These are phyloP conservation scores for Ophiorrhiza pumila DNA, from an alignment of 257 asterid species.

Conservation along the genomic window DNA sequence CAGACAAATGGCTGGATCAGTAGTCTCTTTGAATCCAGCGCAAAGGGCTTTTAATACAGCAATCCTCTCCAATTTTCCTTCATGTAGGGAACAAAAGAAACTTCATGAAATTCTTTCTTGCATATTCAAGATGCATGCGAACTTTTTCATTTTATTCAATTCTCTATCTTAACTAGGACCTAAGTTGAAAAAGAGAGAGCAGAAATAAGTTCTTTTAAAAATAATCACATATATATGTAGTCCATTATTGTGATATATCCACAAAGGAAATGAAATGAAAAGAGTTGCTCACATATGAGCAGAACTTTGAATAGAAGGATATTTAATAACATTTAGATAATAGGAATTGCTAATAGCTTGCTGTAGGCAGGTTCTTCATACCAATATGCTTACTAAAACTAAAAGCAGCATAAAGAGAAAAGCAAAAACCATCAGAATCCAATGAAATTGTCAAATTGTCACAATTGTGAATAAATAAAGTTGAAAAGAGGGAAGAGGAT, in stretches of 20 bases:
- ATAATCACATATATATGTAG: too few relatives aligned
- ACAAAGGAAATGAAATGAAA: constrained; percentile 1
- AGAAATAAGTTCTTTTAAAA: too few relatives aligned
- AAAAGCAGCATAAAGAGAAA: background rate
- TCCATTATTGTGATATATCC: too few relatives aligned
- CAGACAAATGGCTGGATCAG: constrained; percentile 87
- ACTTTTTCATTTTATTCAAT: background rate
- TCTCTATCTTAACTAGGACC: background rate
- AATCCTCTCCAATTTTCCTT: constrained; percentile 79
- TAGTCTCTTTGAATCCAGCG: constrained; percentile 87
- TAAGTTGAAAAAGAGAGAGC: too few relatives aligned
- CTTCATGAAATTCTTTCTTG: background rate
- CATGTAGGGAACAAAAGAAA: background rate
- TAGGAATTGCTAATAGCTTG: background rate
- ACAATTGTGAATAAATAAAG: background rate
- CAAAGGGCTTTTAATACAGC: constrained; percentile 84
- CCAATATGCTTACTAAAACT: background rate
- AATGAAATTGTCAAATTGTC: background rate
- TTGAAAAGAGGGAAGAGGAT: background rate
- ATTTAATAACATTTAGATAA: background rate
- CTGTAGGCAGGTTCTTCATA: background rate
- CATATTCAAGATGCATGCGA: background rate
- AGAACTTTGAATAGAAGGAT: background rate
- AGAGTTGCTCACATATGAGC: background rate
- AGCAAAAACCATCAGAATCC: background rate